phyloP scores from a whole-genome alignment of 2,329 filamentous ascomycete species.

The Fusarium cyanostomum region DNA sequence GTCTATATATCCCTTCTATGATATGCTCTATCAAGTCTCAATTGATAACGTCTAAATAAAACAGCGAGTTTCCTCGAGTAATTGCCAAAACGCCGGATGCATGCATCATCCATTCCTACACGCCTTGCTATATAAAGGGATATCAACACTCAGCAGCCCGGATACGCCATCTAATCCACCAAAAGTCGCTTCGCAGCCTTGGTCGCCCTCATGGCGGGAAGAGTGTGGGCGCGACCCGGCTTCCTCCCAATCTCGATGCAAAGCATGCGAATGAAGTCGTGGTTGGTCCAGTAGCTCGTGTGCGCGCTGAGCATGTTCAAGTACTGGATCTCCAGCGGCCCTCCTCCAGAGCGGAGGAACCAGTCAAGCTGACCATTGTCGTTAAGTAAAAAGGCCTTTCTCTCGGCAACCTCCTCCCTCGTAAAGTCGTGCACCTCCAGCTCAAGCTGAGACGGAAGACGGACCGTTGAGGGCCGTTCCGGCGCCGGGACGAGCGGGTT shows the following conservation, averaged over 20 bases:
- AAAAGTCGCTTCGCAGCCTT: conserved; percentile 59
- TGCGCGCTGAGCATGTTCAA: conserved; percentile 97
- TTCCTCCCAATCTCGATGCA: conserved; percentile 86
- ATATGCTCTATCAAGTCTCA: not conserved
- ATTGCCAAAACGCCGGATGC: conserved; percentile 5
- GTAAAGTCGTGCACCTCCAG: conserved; percentile 96
- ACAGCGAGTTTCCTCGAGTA: not conserved
- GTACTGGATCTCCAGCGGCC: conserved; percentile 93
- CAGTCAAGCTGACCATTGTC: conserved; percentile 98
- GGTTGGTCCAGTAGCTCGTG: conserved; percentile 89
- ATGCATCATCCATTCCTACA: not conserved
- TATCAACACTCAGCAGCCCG: not conserved
- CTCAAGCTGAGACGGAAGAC: conserved; percentile 76
- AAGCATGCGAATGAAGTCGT: conserved; percentile 88
- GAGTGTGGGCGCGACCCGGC: conserved; percentile 69
- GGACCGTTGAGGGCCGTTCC: conserved; percentile 53
- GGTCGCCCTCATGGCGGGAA: conserved; percentile 67
- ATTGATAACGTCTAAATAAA: conserved; percentile 8
- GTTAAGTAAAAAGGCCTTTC: conserved; percentile 86
- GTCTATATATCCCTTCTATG: conserved; percentile 1
- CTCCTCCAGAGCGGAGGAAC: conserved; percentile 83
- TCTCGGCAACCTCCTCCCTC: conserved; percentile 90
- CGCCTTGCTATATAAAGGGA: conserved; percentile 5
- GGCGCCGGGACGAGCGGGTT: conserved; percentile 44
- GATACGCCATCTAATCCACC: conserved; percentile 21